A percentile compares a stretch with the other conserved stretches of the same genome.
Evolutionary conservation across 2,329 filamentous ascomycete species (phyloP).

Genomic region (Rhynchosporium secalis): DNA sequence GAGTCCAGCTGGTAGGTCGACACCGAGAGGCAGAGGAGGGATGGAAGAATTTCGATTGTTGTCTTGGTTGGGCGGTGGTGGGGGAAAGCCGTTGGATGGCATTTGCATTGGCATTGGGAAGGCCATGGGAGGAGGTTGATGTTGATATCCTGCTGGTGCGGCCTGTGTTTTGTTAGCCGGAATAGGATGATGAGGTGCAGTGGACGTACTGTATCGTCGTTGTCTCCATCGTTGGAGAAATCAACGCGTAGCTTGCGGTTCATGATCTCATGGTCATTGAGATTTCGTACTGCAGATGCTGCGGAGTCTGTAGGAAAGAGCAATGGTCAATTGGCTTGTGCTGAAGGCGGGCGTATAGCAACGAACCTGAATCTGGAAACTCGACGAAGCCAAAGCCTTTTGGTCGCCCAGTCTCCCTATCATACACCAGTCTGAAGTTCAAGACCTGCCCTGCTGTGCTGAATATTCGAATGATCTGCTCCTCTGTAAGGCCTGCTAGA

Average conservation of each 20-base stretch:
- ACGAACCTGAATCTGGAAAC: conserved; percentile 81
- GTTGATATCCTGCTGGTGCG: conserved; percentile 42
- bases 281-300: conserved; percentile 88
- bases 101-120: conserved; percentile 24
- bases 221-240: conserved; percentile 84
- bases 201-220: conserved; percentile 50
- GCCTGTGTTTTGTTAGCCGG: conserved; percentile 22
- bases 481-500: conserved; percentile 81
- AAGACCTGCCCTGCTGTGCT: conserved; percentile 85
- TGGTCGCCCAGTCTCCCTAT: conserved; percentile 89
- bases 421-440: conserved; percentile 91
- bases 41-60: conserved; percentile 53
- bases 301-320: conserved; percentile 62
- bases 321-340: conserved; percentile 14
- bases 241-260: conserved; percentile 92
- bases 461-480: conserved; percentile 94
- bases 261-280: conserved; percentile 95
- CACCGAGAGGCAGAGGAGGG: conserved; percentile 80
- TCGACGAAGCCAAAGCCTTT: conserved; percentile 98
- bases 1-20: conserved; percentile 79
- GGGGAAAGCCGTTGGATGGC: conserved; percentile 27
- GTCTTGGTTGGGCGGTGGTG: conserved; percentile 35
- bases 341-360: conserved; percentile 9
- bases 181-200: not conserved
- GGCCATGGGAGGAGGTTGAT: conserved; percentile 28